Evolutionary conservation across 768 basidiomycete species (phyloP).

Genomic region (Gymnopilus dilepis): DNA sequence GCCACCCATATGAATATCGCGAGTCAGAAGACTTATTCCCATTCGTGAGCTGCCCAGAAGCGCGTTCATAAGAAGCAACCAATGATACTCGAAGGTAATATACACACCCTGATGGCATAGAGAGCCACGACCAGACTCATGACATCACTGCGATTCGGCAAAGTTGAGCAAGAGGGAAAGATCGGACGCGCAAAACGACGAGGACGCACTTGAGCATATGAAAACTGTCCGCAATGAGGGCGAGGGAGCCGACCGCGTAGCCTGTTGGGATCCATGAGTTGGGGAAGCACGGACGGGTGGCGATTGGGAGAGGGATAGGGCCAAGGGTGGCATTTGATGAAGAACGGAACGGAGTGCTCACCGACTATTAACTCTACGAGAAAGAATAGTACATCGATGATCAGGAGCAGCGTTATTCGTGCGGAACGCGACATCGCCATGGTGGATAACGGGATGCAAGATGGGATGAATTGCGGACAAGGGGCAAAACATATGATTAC

Average conservation of each 20-base stretch:
- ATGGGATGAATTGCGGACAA: background rate
- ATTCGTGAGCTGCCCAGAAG: conserved; percentile 57
- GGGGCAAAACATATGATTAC: conserved; percentile 2
- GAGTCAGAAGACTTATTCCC: conserved; percentile 62
- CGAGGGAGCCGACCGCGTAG: conserved; percentile 95
- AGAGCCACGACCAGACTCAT: conserved; percentile 94
- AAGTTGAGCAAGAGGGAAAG: conserved; percentile 6
- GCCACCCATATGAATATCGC: conserved; percentile 98
- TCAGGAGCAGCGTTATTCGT: conserved; percentile 75
- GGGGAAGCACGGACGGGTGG: background rate
- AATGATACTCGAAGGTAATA: background rate
- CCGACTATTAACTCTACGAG: conserved; percentile 85
- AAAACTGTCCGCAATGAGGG: conserved; percentile 95
- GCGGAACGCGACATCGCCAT: conserved; percentile 68
- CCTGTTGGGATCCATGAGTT: conserved; percentile 49
- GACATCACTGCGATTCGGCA: conserved; percentile 74
- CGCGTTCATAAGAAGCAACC: conserved; percentile 4
- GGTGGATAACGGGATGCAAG: conserved; percentile 7
- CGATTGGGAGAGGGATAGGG: background rate
- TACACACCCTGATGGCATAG: conserved; percentile 64
- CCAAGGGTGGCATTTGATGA: conserved; percentile 1
- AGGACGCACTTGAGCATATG: conserved; percentile 94
- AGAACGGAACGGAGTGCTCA: conserved; percentile 32
- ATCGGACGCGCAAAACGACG: background rate
- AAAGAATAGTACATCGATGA: conserved; percentile 88